Evolutionary conservation across 768 basidiomycete genomes (phyloP), one percentile per base, ranked within the genome.

Genomic region (Kwoniella pini): DNA sequence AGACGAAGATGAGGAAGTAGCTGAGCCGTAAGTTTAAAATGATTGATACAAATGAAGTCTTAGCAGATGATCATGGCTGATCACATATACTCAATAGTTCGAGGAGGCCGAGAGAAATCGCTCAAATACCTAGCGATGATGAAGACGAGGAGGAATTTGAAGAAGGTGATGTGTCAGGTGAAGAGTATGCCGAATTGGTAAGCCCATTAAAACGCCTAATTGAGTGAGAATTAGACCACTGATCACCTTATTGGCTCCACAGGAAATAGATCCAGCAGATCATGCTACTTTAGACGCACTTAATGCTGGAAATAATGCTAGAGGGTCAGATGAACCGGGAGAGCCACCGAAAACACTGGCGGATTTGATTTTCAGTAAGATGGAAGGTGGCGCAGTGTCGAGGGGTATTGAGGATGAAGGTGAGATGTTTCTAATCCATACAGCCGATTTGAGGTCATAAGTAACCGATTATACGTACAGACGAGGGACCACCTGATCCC

Each of bases 361-460:
- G 28, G 96, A 99, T 76, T 82, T 98, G n/a, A 99, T 98, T 60
- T 91, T 99, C 74, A 84, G 89, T 24, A 97, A 97, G 80, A 82
- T 99, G 22, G 88, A 94, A 60, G 84, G 82, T 57, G 83, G 81
- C 12, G 85, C 87, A 63, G 77, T 82, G 3, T 81, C 81, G 44
- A 81, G 83, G 38, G 74, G 67, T 21, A 15, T 64, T 3, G 70
- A 68, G 12, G 70, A 67, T 62, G 71, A 73, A 38, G 64, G 82
- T 76, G 60, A 68, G 78, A n/a, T n/a, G n/a, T n/a, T n/a, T n/a
- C n/a, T n/a, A n/a, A n/a, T n/a, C n/a, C n/a, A n/a, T n/a, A n/a
- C n/a, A n/a, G n/a, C n/a, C n/a, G n/a, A n/a, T n/a, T n/a, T n/a
- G n/a, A n/a, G n/a, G n/a, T n/a, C n/a, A n/a, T n/a, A n/a, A n/a